A percentile compares a stretch with the other conserved stretches of the same genome.
These are phyloP conservation scores for Lichenothelia convexa DNA, from an alignment of 495 filamentous ascomycete species.

Conservation along the genomic window DNA sequence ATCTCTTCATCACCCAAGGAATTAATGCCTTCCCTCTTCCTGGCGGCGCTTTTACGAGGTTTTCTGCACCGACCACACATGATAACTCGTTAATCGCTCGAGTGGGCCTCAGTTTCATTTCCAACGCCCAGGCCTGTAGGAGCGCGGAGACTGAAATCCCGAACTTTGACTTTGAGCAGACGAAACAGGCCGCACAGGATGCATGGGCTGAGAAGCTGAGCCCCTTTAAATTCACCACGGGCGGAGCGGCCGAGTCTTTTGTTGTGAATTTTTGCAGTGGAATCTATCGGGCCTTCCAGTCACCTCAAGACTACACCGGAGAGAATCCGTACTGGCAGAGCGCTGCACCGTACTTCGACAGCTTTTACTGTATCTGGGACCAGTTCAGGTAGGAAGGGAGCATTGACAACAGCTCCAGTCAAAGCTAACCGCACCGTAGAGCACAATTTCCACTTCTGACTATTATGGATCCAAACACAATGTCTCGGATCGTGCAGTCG, in stretches of 20 bases:
- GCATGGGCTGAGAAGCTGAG: constrained; percentile 48
- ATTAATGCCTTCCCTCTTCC: constrained; percentile 47
- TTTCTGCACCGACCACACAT: constrained; percentile 24
- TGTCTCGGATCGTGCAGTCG: constrained; percentile 47
- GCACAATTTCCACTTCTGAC: constrained; percentile 50
- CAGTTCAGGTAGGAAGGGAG: too few relatives aligned
- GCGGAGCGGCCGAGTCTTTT: constrained; percentile 35
- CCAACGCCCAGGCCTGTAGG: constrained; percentile 42
- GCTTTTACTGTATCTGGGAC: constrained; percentile 51
- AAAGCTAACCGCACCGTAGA: too few relatives aligned
- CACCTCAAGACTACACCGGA: constrained; percentile 62
- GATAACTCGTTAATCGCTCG: constrained; percentile 36
- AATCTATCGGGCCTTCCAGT: constrained; percentile 51
- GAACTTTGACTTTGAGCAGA: constrained; percentile 42
- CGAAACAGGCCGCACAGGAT: constrained; percentile 32
- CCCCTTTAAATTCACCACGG: constrained; percentile 35
- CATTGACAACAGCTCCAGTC: too few relatives aligned
- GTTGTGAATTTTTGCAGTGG: constrained; percentile 56
- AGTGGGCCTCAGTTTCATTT: constrained; percentile 57
- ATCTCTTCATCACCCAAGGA: constrained; percentile 37
- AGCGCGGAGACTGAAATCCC: constrained; percentile 56
- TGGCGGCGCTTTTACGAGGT: constrained; percentile 44
- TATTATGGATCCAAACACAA: constrained; percentile 42
- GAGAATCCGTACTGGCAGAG: constrained; percentile 61
- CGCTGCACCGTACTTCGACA: constrained; percentile 61